Evolutionary conservation across 2,329 filamentous ascomycete species (phyloP), one percentile per base, ranked within the genome.

Genomic region (Xylaria sp.): DNA sequence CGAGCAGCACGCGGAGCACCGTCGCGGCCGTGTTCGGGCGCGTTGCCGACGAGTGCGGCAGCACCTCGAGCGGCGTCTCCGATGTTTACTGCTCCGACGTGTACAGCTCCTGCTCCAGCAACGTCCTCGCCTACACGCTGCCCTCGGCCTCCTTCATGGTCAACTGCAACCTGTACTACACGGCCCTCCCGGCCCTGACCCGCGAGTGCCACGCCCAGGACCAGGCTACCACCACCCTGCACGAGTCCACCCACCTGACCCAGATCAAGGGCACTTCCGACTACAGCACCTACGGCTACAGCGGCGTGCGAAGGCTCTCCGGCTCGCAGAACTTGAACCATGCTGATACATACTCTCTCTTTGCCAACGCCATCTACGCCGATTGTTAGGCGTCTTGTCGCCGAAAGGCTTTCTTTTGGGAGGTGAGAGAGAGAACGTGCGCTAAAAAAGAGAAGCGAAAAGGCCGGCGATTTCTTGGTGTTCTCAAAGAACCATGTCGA

Each of bases 211-310:
- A 88, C 66, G 78, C 64, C 2, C 86, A 89, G 71, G 86, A 88
- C 65, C 83, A 86, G 72, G 83, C 82, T 2, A 86, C 80, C 9
- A 88, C 86, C 13, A 78, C 78, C 24, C 69, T 90, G 13, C 87
- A 90, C 64, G 87, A 90, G 75, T 75, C 78, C 61, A 87, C 86
- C 7, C 87, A 89, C 66, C 58, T 80, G 76, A 79, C n/a, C 71
- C 78, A 66, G 76, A 72, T 71, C 57, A 82, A 82, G 52, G 82
- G 84, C 8, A 60, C 58, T 34, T 29, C 46, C 0, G 58, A 60
- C 52, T 58, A 56, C 50, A 8, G n/a, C 54, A 59, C 56, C 39
- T 62, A 60, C 52, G 59, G 59, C 44, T 76, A 82, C 54, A 76
- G 71, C 42, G 84, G 83, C 41, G 79, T 84, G 56, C 59, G 67